Conservation (phyloP, 257 asterid genomes). For the Przewalskia tangutica region DNA sequence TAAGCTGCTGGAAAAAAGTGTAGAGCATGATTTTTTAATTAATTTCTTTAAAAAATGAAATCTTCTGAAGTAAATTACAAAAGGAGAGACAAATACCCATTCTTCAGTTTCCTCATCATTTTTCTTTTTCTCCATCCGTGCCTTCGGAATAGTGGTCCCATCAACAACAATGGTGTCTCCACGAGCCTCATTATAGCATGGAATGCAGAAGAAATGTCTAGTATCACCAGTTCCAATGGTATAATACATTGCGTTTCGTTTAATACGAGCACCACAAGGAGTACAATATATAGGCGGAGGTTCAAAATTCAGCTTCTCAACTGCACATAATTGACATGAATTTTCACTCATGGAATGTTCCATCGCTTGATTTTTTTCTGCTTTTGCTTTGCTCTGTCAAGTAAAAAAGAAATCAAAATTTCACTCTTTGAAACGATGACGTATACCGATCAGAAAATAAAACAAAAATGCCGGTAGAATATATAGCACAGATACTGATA, state of each 20-base stretch:
- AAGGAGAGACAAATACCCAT: slow-evolving; percentile 45
- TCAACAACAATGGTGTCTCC: slow-evolving; percentile 79
- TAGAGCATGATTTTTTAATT: background rate
- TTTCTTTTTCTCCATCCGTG: slow-evolving; percentile 79
- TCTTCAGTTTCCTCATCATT: slow-evolving; percentile 94
- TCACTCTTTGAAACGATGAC: background rate
- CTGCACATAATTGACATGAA: slow-evolving; percentile 98
- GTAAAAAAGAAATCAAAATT: slow-evolving; percentile 1
- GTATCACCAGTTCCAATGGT: slow-evolving; percentile 90
- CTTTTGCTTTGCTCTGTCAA: slow-evolving; percentile 85
- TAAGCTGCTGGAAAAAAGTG: background rate
- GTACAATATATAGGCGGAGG: slow-evolving; percentile 95
- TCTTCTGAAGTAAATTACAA: background rate
- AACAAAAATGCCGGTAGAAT: background rate
- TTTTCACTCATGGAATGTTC: slow-evolving; percentile 85
- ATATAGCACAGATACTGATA: background rate
- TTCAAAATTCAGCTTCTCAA: slow-evolving; percentile 92
- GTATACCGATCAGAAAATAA: background rate
- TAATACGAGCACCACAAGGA: slow-evolving; percentile 90
- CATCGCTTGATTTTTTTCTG: slow-evolving; percentile 90
- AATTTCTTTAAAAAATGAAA: background rate
- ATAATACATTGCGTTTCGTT: slow-evolving; percentile 89
- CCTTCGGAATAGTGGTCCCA: slow-evolving; percentile 58
- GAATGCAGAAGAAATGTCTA: slow-evolving; percentile 81
- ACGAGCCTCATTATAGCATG: slow-evolving; percentile 82